Evolutionary conservation across 2,329 filamentous ascomycete genomes (phyloP).

Genomic region (Orbilia javanica): DNA sequence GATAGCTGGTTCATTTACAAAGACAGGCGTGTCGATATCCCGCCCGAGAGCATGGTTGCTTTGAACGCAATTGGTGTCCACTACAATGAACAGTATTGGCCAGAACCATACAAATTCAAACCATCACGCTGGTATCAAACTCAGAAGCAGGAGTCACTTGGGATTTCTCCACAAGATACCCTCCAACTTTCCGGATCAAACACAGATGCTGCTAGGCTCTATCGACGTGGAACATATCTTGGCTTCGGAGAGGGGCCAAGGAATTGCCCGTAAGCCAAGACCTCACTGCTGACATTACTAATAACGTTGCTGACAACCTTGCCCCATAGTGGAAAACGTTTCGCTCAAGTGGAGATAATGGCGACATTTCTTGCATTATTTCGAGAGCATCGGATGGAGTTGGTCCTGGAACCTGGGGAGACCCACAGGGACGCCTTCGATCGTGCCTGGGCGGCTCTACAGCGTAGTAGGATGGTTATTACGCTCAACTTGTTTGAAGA

Average conservation of each 20-base stretch:
- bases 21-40: conserved; percentile 13
- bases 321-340: conserved; percentile 14
- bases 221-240: conserved; percentile 26
- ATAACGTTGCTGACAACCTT: not conserved
- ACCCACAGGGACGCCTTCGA: conserved; percentile 23
- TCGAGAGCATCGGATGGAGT: conserved; percentile 29
- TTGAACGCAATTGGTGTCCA: conserved; percentile 32
- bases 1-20: conserved; percentile 33
- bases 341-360: conserved; percentile 30
- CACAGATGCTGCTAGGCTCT: conserved; percentile 17
- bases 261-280: conserved; percentile 31
- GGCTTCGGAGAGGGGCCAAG: conserved; percentile 31
- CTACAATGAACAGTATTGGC: conserved; percentile 26
- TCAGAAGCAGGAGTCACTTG: conserved; percentile 19
- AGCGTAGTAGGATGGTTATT: conserved; percentile 26
- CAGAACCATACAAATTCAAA: conserved; percentile 25
- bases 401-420: conserved; percentile 16
- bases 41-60: conserved; percentile 25
- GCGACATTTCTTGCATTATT: conserved; percentile 31
- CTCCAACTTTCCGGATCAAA: conserved; percentile 12
- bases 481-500: conserved; percentile 32
- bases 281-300: not conserved
- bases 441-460: conserved; percentile 19
- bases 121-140: conserved; percentile 30
- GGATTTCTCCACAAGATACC: conserved; percentile 4